Percentiles rank a stretch among this genome's conserved stretches.
These are phyloP conservation scores for Pleurostoma richardsiae DNA, from an alignment of 2,329 filamentous ascomycete genomes.

Conservation along the genomic window DNA sequence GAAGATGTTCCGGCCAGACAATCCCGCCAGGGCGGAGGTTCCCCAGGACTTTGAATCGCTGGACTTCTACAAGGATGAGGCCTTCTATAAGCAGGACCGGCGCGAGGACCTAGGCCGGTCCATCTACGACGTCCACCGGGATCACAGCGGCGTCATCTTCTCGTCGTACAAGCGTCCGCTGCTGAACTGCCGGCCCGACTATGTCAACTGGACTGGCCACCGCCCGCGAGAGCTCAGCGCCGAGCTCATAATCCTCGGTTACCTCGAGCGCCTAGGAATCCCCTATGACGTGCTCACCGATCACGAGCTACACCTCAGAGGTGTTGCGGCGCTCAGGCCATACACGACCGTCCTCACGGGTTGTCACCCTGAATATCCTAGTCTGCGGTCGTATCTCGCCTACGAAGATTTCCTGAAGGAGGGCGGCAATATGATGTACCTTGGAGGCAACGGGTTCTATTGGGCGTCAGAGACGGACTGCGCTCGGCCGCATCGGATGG, in stretches of 20 bases:
- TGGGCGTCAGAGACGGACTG: slow-evolving; percentile 18
- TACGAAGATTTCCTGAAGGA: slow-evolving; percentile 18
- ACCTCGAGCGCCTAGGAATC: slow-evolving; percentile 20
- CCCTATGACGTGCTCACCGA: slow-evolving; percentile 29
- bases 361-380: slow-evolving; percentile 28
- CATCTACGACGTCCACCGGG: slow-evolving; percentile 28
- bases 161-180: slow-evolving; percentile 25
- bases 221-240: slow-evolving; percentile 28
- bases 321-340: slow-evolving; percentile 8
- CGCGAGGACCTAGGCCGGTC: slow-evolving; percentile 29
- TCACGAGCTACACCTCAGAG: slow-evolving; percentile 23
- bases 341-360: slow-evolving; percentile 22
- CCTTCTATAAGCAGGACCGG: slow-evolving; percentile 15
- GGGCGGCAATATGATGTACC: slow-evolving; percentile 29
- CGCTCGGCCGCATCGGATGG: slow-evolving; percentile 20
- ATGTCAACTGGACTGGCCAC: slow-evolving; percentile 25
- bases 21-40: slow-evolving; percentile 15
- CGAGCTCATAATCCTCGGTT: slow-evolving; percentile 26
- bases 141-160: slow-evolving; percentile 25
- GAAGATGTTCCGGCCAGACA: slow-evolving; percentile 22
- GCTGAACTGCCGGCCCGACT: slow-evolving; percentile 29
- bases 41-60: slow-evolving; percentile 18
- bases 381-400: slow-evolving; percentile 16
- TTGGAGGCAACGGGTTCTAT: slow-evolving; percentile 31
- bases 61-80: slow-evolving; percentile 9